Base-by-base conservation (phyloP, 352 stramenopile genomes). In the Saprolegnia parasitica region DNA sequence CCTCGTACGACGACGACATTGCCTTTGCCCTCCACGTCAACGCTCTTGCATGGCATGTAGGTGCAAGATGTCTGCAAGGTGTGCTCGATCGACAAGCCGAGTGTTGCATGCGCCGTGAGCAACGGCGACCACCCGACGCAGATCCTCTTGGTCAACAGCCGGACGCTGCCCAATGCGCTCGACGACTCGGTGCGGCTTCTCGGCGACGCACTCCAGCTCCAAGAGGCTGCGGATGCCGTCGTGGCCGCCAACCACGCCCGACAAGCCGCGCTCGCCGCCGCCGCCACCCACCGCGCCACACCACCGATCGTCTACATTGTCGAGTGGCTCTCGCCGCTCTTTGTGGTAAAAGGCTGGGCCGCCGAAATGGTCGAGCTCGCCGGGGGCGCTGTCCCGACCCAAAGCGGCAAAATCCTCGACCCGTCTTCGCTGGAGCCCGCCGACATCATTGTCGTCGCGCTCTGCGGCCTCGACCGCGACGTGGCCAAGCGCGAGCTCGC, bases 291-390 rank as follows among this genome's bases (percentile, higher is more conserved):
- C 65, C 62, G 9, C 56, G 56, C n/a, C 60, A 67, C 61, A 39
- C 74, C 73, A 0, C 72, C 71, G 9, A 80, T 89, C 63, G 50
- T 88, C 26, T 71, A 65, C 55, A 74, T 91, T 68, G 73, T 91
- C 50, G 83, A 91, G 72, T 91, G 83, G 83, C 75, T 88, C n/a
- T 79, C 89, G 24, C 83, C 83, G 45, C 65, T 91, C 47, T 89
- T 89, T 29, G 63, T 89, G 15, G 83, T 77, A 4, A 77, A 79
- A 55, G 80, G 83, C 15, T 91, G 83, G 83, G 87, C 87, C 74
- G 74, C 78, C 32, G 81, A 91, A 65, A 83, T 91, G 32, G 74
- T 91, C 8, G 73, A 78, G 40, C 71, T 74, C 50, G 80, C 77
- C n/a, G 80, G 79, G 21, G 76, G 74, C 18, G 18, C 76, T 6